Evolutionary conservation across 371 early-diverging fungal genomes (phyloP).

Genomic region (Mortierella sp.): DNA sequence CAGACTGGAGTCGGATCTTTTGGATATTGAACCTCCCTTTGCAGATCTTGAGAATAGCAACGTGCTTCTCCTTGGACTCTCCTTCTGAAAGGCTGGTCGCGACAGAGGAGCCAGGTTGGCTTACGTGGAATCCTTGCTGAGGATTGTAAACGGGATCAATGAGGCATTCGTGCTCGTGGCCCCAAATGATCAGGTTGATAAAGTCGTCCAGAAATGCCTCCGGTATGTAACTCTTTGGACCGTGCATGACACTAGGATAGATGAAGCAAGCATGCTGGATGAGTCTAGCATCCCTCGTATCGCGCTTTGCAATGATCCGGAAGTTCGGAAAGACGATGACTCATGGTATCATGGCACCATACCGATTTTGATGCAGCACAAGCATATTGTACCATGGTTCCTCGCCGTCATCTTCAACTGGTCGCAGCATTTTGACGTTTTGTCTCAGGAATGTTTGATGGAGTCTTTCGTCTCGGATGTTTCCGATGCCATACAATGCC

Average conservation of each 20-base stretch:
- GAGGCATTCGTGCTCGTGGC: slow-evolving; percentile 98
- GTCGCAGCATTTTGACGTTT: slow-evolving; percentile 81
- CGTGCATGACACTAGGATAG: slow-evolving; percentile 75
- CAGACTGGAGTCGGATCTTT: slow-evolving; percentile 79
- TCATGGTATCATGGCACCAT: too few species aligned
- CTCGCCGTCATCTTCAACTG: slow-evolving; percentile 65
- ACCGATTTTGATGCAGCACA: slow-evolving; percentile 62
- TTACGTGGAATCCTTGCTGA: slow-evolving; percentile 77
- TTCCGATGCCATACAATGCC: slow-evolving; percentile 96
- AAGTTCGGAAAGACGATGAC: too few species aligned
- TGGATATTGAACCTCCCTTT: slow-evolving; percentile 74
- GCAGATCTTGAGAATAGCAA: slow-evolving; percentile 79
- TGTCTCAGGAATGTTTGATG: slow-evolving; percentile 84
- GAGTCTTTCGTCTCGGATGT: slow-evolving; percentile 94
- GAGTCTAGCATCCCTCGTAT: not conserved
- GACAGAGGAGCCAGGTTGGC: slow-evolving; percentile 98
- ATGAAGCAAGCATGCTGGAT: not conserved
- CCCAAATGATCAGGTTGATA: slow-evolving; percentile 96
- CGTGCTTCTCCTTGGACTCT: slow-evolving; percentile 90
- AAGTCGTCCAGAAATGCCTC: slow-evolving; percentile 86
- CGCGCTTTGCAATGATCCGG: too few species aligned
- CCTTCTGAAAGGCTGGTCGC: slow-evolving; percentile 95
- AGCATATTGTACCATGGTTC: slow-evolving; percentile 63
- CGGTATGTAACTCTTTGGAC: slow-evolving; percentile 90
- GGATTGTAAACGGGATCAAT: slow-evolving; percentile 81